Conservation (phyloP, 2,329 filamentous ascomycete genomes). For the Phyllosticta capitalensis region DNA sequence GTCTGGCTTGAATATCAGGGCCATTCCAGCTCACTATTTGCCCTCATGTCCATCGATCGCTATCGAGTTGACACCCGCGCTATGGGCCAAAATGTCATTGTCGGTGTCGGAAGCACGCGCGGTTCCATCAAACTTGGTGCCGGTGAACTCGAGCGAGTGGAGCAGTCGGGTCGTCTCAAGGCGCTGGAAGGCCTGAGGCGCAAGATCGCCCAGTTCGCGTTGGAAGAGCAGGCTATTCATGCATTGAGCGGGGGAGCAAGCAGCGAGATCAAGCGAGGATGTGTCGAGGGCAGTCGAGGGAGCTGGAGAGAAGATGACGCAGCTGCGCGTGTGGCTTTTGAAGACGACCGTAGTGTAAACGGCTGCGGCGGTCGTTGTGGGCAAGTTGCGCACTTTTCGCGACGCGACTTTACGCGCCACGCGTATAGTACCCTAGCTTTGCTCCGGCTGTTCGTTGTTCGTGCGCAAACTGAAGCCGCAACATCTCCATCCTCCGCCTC, state of each 20-base stretch:
- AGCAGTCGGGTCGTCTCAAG: conserved; percentile 57
- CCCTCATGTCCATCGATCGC: conserved; percentile 77
- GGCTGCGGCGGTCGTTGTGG: not conserved
- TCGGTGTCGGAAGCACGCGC: conserved; percentile 21
- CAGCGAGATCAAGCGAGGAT: not conserved
- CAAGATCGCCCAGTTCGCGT: conserved; percentile 58
- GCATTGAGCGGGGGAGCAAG: conserved; percentile 41
- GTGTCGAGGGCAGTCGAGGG: not conserved
- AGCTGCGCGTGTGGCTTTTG: not conserved
- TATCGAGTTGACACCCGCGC: conserved; percentile 68
- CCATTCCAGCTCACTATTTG: conserved; percentile 42
- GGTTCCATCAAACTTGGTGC: conserved; percentile 59
- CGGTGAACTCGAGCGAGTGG: conserved; percentile 57
- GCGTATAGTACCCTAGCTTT: not conserved
- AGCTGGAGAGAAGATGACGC: not conserved
- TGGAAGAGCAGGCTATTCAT: conserved; percentile 63
- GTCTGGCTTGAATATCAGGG: conserved; percentile 26
- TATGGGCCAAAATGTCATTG: conserved; percentile 52
- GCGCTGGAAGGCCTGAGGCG: conserved; percentile 54
- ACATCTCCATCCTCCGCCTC: not conserved
- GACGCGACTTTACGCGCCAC: not conserved
- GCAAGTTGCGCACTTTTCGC: not conserved
- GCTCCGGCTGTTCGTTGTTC: not conserved
- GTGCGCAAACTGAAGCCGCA: conserved; percentile 3
- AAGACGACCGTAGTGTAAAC: not conserved